Base-by-base conservation (phyloP, 2,329 filamentous ascomycete genomes). In the Fusarium sp. region DNA sequence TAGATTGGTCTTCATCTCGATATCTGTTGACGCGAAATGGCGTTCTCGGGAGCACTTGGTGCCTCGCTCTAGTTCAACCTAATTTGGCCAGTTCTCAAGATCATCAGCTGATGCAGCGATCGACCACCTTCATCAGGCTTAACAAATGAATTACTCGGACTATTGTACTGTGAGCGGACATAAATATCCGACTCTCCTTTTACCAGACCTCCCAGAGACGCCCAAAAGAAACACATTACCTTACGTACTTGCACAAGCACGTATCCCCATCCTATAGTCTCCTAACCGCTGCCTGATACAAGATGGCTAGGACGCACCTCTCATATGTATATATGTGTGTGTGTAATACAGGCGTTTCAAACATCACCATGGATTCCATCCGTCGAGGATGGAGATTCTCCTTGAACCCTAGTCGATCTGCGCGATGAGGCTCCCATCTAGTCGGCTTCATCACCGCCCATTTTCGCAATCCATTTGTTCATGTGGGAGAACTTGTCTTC, bases 401-500 rank as follows among this genome's bases (percentile, higher is more conserved):
- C 26, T 44, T 31, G 10, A 11, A 22, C n/a, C 15, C 26, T 61
- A 31, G 35, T 36, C 36, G 35, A 26, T 47, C n/a, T 22, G 20
- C 11, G 24, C 28, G 35, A 61, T 38, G 20, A 22, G 28, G 58
- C 50, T 39, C n/a, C 24, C 22, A 8, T 18, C 55, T 73, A 79
- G 33, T 79, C 79, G 14, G 65, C 80, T 63, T 83, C 81, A 3
- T 83, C 82, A 26, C 80, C 81, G 12, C 81, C 81, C 82, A 87
- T 85, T 79, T 90, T 90, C 15, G 84, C 75, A 42, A 90, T 85
- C 87, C 88, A 91, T 77, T 90, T 90, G 73, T 86, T 83, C 86
- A 91, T 90, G 65, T 86, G 83, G 0, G 81, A 81, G 74, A 85
- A 91, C 79, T 91, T 91, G 73, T 91, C 86, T 75, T 89, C 88